A percentile compares a stretch with the other conserved stretches of the same genome.
Evolutionary conservation across 208 protist species (phyloP).

Genomic region (Wallacemonas collosoma): DNA sequence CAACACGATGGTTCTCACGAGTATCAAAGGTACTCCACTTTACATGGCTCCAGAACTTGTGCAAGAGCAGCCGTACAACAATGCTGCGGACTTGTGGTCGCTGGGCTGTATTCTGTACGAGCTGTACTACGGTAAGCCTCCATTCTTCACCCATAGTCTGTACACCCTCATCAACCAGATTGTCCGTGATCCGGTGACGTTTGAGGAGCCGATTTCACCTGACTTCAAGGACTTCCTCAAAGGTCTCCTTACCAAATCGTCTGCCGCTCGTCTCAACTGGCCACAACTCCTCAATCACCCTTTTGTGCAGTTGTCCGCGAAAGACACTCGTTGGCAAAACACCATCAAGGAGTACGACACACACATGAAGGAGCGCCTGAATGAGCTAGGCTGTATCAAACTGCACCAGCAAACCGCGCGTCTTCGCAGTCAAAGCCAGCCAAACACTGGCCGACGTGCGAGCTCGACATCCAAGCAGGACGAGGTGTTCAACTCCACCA

Average conservation of each 20-base stretch:
- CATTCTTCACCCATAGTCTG: conserved; percentile 97
- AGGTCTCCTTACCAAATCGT: conserved; percentile 94
- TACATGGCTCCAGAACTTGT: conserved; percentile 98
- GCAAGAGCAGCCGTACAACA: conserved; percentile 95
- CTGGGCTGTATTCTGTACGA: conserved; percentile 99
- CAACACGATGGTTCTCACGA: conserved; percentile 95
- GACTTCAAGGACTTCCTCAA: conserved; percentile 93
- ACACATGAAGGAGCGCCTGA: conserved; percentile 81
- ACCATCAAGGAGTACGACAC: conserved; percentile 71
- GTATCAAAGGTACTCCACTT: conserved; percentile 96
- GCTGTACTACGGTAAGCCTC: conserved; percentile 94
- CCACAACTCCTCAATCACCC: conserved; percentile 86
- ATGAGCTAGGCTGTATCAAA: conserved; percentile 66
- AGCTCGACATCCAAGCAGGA: conserved; percentile 20
- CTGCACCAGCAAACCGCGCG: conserved; percentile 23
- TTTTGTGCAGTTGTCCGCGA: conserved; percentile 81
- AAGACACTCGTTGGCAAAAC: conserved; percentile 67
- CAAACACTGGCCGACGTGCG: background rate
- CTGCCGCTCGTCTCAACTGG: conserved; percentile 92
- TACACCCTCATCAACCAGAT: conserved; percentile 96
- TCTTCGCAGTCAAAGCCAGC: conserved; percentile 25
- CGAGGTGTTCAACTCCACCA: conserved; percentile 42
- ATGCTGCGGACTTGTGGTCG: conserved; percentile 97
- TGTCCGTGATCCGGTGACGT: conserved; percentile 89
- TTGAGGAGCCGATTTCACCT: conserved; percentile 86